Conservation (phyloP, 2,329 filamentous ascomycete genomes). For the Alternaria rosae region DNA sequence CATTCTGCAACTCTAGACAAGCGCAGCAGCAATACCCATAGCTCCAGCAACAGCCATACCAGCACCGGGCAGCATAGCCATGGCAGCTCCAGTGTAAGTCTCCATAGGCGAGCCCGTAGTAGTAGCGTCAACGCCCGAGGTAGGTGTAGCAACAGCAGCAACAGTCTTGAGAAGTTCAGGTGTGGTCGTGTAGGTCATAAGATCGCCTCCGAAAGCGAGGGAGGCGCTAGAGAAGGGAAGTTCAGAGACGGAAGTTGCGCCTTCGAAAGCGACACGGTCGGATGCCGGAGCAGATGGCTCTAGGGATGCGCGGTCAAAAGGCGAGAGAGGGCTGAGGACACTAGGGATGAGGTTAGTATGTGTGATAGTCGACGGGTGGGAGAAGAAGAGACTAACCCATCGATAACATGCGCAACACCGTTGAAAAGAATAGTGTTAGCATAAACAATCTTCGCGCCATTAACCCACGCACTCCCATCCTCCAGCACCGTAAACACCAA, state of each 20-base stretch:
- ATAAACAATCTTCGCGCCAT: constrained; percentile 33
- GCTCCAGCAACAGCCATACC: constrained; percentile 5
- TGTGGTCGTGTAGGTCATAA: constrained; percentile 34
- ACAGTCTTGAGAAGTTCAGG: constrained; percentile 34
- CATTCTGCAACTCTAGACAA: neutral
- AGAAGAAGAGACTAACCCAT: constrained; percentile 19
- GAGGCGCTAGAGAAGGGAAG: constrained; percentile 25
- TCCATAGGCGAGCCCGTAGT: constrained; percentile 1
- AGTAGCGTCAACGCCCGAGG: constrained; percentile 4
- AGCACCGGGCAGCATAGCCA: neutral
- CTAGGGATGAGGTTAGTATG: constrained; percentile 9
- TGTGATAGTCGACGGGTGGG: neutral
- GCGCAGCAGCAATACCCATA: constrained; percentile 1
- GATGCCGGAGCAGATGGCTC: constrained; percentile 22
- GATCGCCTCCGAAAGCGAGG: constrained; percentile 30
- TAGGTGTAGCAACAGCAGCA: constrained; percentile 28
- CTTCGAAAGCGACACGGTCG: constrained; percentile 33
- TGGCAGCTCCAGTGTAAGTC: constrained; percentile 4
- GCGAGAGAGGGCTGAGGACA: constrained; percentile 20
- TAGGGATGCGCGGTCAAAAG: constrained; percentile 29
- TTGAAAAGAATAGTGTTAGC: constrained; percentile 37
- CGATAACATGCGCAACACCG: constrained; percentile 36
- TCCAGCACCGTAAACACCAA: constrained; percentile 34
- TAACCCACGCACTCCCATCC: constrained; percentile 35
- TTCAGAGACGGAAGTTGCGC: constrained; percentile 22